Evolutionary conservation across 2,329 filamentous ascomycete species (phyloP).

Genomic region (Epichloe amarillans): DNA sequence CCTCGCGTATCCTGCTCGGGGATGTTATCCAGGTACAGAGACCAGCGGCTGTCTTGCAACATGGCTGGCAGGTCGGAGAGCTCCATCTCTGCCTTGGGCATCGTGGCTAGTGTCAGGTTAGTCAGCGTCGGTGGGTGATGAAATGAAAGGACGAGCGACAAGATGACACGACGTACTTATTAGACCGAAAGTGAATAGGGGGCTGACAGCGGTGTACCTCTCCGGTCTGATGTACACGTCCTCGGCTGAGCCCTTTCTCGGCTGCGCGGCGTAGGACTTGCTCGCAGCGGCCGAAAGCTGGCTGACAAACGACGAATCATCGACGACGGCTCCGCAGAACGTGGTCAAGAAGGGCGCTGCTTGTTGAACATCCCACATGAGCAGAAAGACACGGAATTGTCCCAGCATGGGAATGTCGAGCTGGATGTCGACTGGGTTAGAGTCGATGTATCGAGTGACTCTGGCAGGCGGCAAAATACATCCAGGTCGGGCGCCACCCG

Average conservation of each 20-base stretch:
- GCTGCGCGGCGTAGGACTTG: slow-evolving; percentile 47
- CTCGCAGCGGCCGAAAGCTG: slow-evolving; percentile 45
- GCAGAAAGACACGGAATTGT: slow-evolving; percentile 64
- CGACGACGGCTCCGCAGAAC: slow-evolving; percentile 42
- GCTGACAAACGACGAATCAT: slow-evolving; percentile 40
- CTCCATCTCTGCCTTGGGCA: slow-evolving; percentile 50
- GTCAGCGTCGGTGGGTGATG: neutral
- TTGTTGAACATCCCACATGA: slow-evolving; percentile 48
- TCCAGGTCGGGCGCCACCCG: slow-evolving; percentile 38
- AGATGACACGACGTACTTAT: slow-evolving; percentile 42
- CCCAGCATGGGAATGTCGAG: slow-evolving; percentile 66
- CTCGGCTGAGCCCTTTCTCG: slow-evolving; percentile 40
- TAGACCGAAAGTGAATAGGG: slow-evolving; percentile 55
- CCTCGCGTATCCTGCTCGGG: slow-evolving; percentile 40
- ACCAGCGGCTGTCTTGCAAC: slow-evolving; percentile 54
- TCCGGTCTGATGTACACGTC: slow-evolving; percentile 55
- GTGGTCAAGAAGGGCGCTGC: slow-evolving; percentile 44
- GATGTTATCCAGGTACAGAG: slow-evolving; percentile 57
- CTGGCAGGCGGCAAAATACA: slow-evolving; percentile 53
- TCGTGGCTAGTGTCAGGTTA: slow-evolving; percentile 30
- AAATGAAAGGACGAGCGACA: neutral
- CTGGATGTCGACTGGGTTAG: slow-evolving; percentile 65
- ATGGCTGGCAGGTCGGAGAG: slow-evolving; percentile 49
- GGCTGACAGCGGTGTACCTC: slow-evolving; percentile 54
- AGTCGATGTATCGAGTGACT: slow-evolving; percentile 62